phyloP scores from a whole-genome alignment of 148 eudicot species.

The Arbutus unedo region DNA sequence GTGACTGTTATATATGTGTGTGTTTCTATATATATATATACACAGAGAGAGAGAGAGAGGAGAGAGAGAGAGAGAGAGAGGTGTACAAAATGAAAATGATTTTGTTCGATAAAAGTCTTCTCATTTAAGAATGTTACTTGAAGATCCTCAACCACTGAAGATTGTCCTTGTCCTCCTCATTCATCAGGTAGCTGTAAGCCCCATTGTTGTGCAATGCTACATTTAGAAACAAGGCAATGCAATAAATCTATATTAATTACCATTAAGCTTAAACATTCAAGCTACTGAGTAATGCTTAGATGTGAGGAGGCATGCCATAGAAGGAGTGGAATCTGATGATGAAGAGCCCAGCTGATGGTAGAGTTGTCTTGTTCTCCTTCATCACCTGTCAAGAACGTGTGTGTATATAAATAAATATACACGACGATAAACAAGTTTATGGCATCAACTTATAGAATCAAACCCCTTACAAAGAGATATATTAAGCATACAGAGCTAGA shows the following conservation, averaged over 20 bases:
- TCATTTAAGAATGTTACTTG: neutral
- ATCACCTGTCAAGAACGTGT: slow-evolving; percentile 7
- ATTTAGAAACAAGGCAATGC: neutral
- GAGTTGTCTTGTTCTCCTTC: slow-evolving; percentile 19
- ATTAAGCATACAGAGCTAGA: no score
- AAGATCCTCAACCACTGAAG: neutral
- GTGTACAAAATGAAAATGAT: no score
- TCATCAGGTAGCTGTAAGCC: neutral
- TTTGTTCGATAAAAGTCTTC: no score
- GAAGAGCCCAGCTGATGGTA: slow-evolving; percentile 17
- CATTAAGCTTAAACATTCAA: neutral
- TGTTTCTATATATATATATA: no score
- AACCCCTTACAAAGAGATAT: no score
- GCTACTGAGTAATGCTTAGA: neutral
- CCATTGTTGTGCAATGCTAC: neutral
- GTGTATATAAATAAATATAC: no score
- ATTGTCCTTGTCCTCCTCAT: neutral
- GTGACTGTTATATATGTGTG: neutral
- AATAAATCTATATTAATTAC: neutral
- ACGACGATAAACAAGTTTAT: no score
- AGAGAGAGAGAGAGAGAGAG: no score
- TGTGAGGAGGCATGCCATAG: slow-evolving; percentile 2
- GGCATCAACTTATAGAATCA: no score
- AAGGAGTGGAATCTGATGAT: slow-evolving; percentile 22
- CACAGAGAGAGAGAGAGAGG: no score